Conservation (phyloP, 192 early-diverging fungal genomes). For the Mortierella alpina region DNA sequence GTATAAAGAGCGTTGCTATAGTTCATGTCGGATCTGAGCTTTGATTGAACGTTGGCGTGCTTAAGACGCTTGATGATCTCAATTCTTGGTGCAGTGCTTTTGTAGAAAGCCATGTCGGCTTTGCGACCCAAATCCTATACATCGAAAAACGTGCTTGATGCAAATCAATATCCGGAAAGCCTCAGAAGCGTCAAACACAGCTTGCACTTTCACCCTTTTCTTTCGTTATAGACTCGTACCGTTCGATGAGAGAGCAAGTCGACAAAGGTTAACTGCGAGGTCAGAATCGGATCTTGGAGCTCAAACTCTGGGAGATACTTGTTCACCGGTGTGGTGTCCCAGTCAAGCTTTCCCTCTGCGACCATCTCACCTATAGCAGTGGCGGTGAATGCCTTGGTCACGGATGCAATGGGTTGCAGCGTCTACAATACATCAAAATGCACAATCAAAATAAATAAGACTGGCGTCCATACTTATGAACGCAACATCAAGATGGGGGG, state of each 20-base stretch:
- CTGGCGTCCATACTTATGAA: not conserved
- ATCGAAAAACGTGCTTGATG: not conserved
- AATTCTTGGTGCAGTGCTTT: not conserved
- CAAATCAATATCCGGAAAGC: not conserved
- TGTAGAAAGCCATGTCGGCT: not conserved
- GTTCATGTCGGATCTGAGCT: not conserved
- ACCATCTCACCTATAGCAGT: slow-evolving; percentile 21
- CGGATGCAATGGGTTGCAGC: slow-evolving; percentile 20
- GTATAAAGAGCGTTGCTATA: slow-evolving; percentile 24
- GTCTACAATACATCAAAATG: not conserved
- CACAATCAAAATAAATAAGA: too few species aligned
- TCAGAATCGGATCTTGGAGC: slow-evolving; percentile 15
- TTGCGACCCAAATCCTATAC: not conserved
- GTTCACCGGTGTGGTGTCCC: slow-evolving; percentile 36
- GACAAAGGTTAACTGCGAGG: slow-evolving; percentile 18
- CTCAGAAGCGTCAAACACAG: not conserved
- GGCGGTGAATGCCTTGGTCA: slow-evolving; percentile 32
- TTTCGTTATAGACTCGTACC: slow-evolving; percentile 2
- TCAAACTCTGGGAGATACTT: slow-evolving; percentile 19
- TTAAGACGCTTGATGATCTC: slow-evolving; percentile 19
- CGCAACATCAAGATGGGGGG: not conserved
- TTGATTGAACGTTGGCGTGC: slow-evolving; percentile 4
- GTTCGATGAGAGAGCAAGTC: slow-evolving; percentile 36
- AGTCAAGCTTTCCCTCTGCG: slow-evolving; percentile 30
- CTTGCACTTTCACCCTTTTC: too few species aligned